Conservation (phyloP, 331 rosid genomes). For the Ulmus americana region DNA sequence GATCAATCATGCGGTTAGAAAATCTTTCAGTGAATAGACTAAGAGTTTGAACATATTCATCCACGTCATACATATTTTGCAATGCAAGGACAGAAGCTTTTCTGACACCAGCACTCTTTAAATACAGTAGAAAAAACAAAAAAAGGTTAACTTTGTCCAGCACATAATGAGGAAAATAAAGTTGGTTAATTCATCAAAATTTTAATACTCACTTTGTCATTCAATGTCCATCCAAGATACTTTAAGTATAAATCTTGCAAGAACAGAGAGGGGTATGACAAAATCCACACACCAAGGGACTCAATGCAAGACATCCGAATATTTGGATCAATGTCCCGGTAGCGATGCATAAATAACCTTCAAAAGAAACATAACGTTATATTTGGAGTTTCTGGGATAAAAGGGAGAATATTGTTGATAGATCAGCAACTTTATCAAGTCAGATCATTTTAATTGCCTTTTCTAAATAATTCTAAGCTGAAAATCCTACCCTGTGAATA, state of each 20-base stretch:
- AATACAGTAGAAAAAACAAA: constrained; percentile 17
- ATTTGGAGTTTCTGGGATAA: constrained; percentile 26
- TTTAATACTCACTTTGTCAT: constrained; percentile 69
- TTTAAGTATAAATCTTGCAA: constrained; percentile 89
- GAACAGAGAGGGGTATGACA: constrained; percentile 87
- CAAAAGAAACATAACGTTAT: constrained; percentile 28
- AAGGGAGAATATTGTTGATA: constrained; percentile 15
- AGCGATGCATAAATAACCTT: constrained; percentile 97
- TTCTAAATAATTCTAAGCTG: constrained; percentile 13
- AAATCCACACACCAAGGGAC: constrained; percentile 86
- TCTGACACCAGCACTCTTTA: constrained; percentile 85
- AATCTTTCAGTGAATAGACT: constrained; percentile 90
- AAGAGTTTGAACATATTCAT: constrained; percentile 83
- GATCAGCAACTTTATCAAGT: not conserved
- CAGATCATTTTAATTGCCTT: constrained; percentile 9
- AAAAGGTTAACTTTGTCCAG: constrained; percentile 12
- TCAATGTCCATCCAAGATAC: constrained; percentile 96
- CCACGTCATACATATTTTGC: constrained; percentile 85
- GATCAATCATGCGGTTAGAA: constrained; percentile 90
- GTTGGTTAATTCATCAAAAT: constrained; percentile 15
- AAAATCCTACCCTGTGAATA: constrained; percentile 80
- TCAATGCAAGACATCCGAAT: constrained; percentile 87
- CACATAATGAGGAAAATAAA: constrained; percentile 15
- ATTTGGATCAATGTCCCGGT: constrained; percentile 84
- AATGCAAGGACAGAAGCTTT: constrained; percentile 75